Base-by-base conservation (phyloP, 805 yeast species). In the Yarrowia sp. region DNA sequence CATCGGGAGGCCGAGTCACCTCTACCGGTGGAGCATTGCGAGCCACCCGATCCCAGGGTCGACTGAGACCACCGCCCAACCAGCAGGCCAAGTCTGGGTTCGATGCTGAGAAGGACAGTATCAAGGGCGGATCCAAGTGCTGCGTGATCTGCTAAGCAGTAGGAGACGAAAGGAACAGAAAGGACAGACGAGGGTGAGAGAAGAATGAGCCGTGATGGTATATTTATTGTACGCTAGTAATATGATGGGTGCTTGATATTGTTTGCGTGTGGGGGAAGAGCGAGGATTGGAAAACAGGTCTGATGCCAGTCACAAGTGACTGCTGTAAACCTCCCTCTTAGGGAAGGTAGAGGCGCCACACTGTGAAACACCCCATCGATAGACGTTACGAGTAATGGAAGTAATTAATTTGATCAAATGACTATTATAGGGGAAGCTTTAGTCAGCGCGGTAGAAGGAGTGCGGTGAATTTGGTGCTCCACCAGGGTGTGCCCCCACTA, bases 91-190 rank as follows among this genome's bases (percentile, higher is more conserved):
- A 59, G 35, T 59, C 65, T 16, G 65, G 65, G 19, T 59, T 59
- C n/a, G 65, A 59, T 32, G 35, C 42, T 32, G 65, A 59, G 16
- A 59, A 59, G 19, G 65, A 59, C 42, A 59, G 65, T 35, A 59
- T 59, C 65, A 59, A 59, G 65, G 65, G 65, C 8, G 65, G 65
- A 8, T 59, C 65, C 52, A 59, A 59, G 52, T 59, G 65, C 52
- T 59, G 65, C n/a, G 65, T 59, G 8, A 59, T 59, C 38, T 59
- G 65, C 22, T 59, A 59, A 11, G 8, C 46, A 26, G 36, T 10
- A 12, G 8, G 19, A 35, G 41, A 16, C 32, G 22, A 9, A 11
- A 8, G 1, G 45, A 38, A 53, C 32, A 26, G 32, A 26, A 26
- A 26, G 32, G 32, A 26, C 32, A 26, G 32, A 26, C 45, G 59